Base-by-base conservation (phyloP, 1,284 basidiomycete species). In the Meira miltonrushii region DNA sequence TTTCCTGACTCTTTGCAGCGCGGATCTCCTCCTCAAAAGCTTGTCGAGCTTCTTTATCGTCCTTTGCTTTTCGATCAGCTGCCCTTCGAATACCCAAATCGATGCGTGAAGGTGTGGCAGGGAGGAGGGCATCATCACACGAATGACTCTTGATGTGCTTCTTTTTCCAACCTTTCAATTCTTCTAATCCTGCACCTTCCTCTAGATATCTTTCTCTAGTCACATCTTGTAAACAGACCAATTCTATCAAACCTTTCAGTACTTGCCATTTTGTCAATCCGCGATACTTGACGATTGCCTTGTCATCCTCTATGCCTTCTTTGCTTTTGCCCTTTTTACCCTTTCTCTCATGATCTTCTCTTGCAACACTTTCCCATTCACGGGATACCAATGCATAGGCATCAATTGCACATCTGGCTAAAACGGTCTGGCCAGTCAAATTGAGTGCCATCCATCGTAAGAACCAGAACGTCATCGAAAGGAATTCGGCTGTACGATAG, bases 331-430 rank as follows among this genome's bases (percentile, higher is more conserved):
- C n/a, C n/a, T 48, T 15, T 48, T 48, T 48, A 7, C 48, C 28
- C 38, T 46, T 21, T 48, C 59, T 65, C 48, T 77, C 75, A 60
- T 77, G 75, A 48, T 77, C 75, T 51, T 77, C 75, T 12, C 58
- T 28, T 0, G 67, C 66, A 1, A 77, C 75, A 4, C 65, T 65
- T n/a, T 68, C 63, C 75, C 75, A 77, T 47, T 77, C 75, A 17
- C 50, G 60, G 54, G 70, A 60, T 19, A 77, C 65, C 25, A 77
- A 64, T 28, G 55, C 23, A 50, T 75, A 75, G 0, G 71, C 72
- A 40, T 77, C 75, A 44, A 70, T 43, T 2, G 59, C 48, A 40
- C 71, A 73, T 37, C 69, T 68, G 1, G 70, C 64, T 38, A 77
- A 57, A 19, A 77, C 71, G 1, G 75, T 77, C 39, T 61, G 64